A percentile compares a stretch with the other conserved stretches of the same genome.
Evolutionary conservation across 768 basidiomycete species (phyloP).

Genomic region (Postia placenta): DNA sequence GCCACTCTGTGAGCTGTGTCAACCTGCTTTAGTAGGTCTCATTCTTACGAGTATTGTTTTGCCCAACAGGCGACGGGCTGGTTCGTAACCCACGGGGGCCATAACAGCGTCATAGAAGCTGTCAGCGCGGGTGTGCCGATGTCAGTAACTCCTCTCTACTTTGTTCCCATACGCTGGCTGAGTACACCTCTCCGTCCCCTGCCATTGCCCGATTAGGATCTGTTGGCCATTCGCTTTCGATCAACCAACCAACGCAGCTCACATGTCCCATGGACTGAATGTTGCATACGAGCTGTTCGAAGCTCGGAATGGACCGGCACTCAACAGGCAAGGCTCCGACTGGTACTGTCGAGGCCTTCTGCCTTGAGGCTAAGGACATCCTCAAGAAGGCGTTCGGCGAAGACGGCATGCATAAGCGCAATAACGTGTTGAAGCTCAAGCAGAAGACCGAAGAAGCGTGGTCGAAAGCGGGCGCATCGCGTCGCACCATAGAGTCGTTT

Average conservation of each 20-base stretch:
- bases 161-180: neutral
- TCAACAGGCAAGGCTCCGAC: slow-evolving; percentile 11
- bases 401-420: slow-evolving; percentile 20
- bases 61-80: slow-evolving; percentile 8
- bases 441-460: slow-evolving; percentile 2
- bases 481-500: slow-evolving; percentile 3
- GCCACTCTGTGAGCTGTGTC: slow-evolving; percentile 16
- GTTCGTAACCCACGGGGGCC: slow-evolving; percentile 13
- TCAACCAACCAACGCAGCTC: slow-evolving; percentile 18
- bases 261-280: slow-evolving; percentile 15
- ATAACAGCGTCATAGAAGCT: slow-evolving; percentile 16
- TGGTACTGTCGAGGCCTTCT: slow-evolving; percentile 18
- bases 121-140: slow-evolving; percentile 16
- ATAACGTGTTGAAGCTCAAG: slow-evolving; percentile 11
- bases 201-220: slow-evolving; percentile 14
- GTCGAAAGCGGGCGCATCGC: slow-evolving; percentile 6
- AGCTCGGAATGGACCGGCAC: slow-evolving; percentile 16
- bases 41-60: no score
- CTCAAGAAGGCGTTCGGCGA: slow-evolving; percentile 16
- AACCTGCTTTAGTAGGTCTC: no score
- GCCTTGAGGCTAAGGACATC: slow-evolving; percentile 13
- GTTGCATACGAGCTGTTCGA: slow-evolving; percentile 24
- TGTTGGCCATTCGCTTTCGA: slow-evolving; percentile 22
- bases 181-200: neutral
- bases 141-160: slow-evolving; percentile 2